These are phyloP conservation scores for Syncephalastrum racemosum DNA, from an alignment of 371 early-diverging fungal genomes.

Conservation along the genomic window DNA sequence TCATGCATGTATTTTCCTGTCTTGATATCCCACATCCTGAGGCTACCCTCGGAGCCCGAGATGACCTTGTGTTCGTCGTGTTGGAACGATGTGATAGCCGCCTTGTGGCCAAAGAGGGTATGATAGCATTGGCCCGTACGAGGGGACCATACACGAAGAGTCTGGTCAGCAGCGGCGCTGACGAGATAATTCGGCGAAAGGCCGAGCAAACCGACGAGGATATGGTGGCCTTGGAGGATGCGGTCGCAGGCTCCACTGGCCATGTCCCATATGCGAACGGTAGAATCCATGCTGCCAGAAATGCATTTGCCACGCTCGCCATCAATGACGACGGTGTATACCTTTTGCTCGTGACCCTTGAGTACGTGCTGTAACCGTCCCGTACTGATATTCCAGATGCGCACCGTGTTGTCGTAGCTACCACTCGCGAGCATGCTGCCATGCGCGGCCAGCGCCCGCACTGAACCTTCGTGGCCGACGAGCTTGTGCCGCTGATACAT, in stretches of 20 bases:
- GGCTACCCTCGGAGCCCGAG: conserved; percentile 90
- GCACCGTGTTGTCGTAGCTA: conserved; percentile 89
- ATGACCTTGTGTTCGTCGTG: conserved; percentile 88
- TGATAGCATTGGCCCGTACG: conserved; percentile 67
- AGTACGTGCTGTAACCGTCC: conserved; percentile 66
- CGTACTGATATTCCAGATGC: conserved; percentile 86
- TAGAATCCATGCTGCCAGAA: conserved; percentile 94
- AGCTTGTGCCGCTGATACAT: conserved; percentile 70
- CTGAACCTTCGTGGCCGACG: conserved; percentile 84
- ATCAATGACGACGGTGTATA: conserved; percentile 86
- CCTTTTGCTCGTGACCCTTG: conserved; percentile 84
- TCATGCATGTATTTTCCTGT: conserved; percentile 79
- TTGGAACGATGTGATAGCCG: conserved; percentile 95
- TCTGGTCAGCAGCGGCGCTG: conserved; percentile 95
- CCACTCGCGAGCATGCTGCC: conserved; percentile 88
- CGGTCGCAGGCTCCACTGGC: conserved; percentile 69
- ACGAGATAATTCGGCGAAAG: conserved; percentile 81
- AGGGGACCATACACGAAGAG: conserved; percentile 94
- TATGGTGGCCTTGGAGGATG: conserved; percentile 63
- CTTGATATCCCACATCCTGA: conserved; percentile 93
- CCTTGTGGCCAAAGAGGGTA: conserved; percentile 67
- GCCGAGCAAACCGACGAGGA: conserved; percentile 90
- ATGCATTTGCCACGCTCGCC: conserved; percentile 77
- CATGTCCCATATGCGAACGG: conserved; percentile 90
- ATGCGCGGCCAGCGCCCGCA: conserved; percentile 89